Evolutionary conservation across 345 rosid genomes (phyloP), one percentile per base, ranked within the genome.

Genomic region (Euphorbia lathyris): DNA sequence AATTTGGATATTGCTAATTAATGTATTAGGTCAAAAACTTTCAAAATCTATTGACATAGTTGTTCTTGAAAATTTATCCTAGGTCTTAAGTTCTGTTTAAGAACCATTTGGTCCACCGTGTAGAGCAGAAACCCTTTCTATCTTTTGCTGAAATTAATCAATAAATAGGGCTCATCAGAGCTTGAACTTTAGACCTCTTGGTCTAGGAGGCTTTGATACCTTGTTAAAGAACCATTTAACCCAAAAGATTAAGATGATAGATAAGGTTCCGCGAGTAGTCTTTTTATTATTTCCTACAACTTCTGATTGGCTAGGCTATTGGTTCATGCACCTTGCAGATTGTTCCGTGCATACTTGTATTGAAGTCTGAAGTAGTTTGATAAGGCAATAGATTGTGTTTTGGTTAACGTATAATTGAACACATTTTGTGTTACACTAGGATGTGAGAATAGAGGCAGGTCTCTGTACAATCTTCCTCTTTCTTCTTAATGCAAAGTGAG

Each of bases 1-100:
- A 36, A 17, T 74, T 32, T 58, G 71, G 58, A 51, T 42, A 60
- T 58, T 26, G 60, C 57, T 53, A 27, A 19, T n/a, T 64, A 45
- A 25, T 40, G 19, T 19, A 72, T 36, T 25, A 20, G 52, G 38
- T 13, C 20, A 27, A 9, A 9, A 22, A 38, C 52, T 40, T 23
- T 58, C 23, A 29, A 34, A 16, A 9, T 68, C 23, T 56, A 13
- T 13, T 20, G 27, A 53, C 26, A 32, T 1, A 22, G 27, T n/a
- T n/a, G 7, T 53, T 4, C 9, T 66, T 53, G 59, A 32, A 67
- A 53, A 22, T 53, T 9, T 22, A 32, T 19, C 16, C 11, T 5
- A n/a, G n/a, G n/a, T n/a, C n/a, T n/a, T n/a, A n/a, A 32, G 68
- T 55, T 20, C 47, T 34, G 38, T 34, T 34, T 2, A 34, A 34